Percentiles rank a stretch among this genome's conserved stretches.
Evolutionary conservation across 2,329 filamentous ascomycete genomes (phyloP).

Genomic region (Paracoccidioides brasiliensis): DNA sequence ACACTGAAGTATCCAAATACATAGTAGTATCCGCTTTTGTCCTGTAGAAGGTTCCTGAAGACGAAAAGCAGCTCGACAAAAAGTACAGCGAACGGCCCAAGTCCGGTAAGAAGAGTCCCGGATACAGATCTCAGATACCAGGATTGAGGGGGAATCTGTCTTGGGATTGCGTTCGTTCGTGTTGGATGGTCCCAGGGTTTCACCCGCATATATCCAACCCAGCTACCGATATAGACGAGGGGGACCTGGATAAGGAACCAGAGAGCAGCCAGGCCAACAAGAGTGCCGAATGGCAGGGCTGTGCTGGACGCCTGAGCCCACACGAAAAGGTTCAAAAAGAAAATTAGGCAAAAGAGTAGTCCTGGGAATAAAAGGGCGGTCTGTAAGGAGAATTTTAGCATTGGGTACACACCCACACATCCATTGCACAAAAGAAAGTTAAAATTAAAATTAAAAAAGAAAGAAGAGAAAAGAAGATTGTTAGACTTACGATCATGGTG

Average conservation of each 20-base stretch:
- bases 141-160: slow-evolving; percentile 59
- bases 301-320: slow-evolving; percentile 85
- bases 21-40: slow-evolving; percentile 86
- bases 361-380: slow-evolving; percentile 71
- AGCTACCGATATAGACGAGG: slow-evolving; percentile 67
- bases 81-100: slow-evolving; percentile 74
- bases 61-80: slow-evolving; percentile 81
- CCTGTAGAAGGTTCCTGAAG: slow-evolving; percentile 78
- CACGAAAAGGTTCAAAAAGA: slow-evolving; percentile 76
- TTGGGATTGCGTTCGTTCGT: slow-evolving; percentile 56
- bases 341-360: slow-evolving; percentile 58
- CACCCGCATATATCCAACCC: slow-evolving; percentile 57
- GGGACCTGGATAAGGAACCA: slow-evolving; percentile 82
- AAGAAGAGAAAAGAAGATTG: neutral
- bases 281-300: slow-evolving; percentile 68
- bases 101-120: slow-evolving; percentile 56
- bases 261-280: slow-evolving; percentile 57
- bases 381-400: slow-evolving; percentile 13
- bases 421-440: too few relatives aligned
- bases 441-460: too few relatives aligned
- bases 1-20: slow-evolving; percentile 75
- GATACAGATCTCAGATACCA: slow-evolving; percentile 60
- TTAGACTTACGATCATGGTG: slow-evolving; percentile 44
- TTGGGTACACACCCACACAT: neutral
- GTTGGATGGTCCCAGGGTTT: slow-evolving; percentile 69